These are phyloP conservation scores for Mycotypha africana DNA, from an alignment of 371 early-diverging fungal genomes.

Conservation along the genomic window DNA sequence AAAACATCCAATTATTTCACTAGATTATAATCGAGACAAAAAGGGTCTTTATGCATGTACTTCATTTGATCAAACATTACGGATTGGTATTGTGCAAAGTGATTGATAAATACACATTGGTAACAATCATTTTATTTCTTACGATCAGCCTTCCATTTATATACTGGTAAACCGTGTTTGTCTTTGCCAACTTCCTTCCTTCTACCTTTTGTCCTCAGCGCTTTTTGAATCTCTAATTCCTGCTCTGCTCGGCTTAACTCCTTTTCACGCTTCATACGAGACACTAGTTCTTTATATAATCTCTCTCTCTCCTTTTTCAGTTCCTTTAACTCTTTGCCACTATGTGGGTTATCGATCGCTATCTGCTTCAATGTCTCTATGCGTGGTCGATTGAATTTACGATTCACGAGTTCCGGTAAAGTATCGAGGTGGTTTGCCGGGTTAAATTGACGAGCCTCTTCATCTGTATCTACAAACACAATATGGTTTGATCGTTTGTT, in stretches of 20 bases:
- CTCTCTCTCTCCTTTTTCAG: constrained; percentile 43
- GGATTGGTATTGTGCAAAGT: constrained; percentile 32
- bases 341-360: constrained; percentile 29
- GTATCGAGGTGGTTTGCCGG: constrained; percentile 79
- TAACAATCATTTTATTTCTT: constrained; percentile 56
- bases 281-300: constrained; percentile 62
- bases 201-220: constrained; percentile 75
- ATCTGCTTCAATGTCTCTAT: constrained; percentile 49
- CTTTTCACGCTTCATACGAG: constrained; percentile 76
- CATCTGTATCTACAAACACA: constrained; percentile 85
- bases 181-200: constrained; percentile 82
- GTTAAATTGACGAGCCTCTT: constrained; percentile 65
- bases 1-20: constrained; percentile 40
- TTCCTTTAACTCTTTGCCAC: constrained; percentile 20
- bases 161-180: constrained; percentile 71
- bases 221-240: constrained; percentile 76
- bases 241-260: constrained; percentile 65
- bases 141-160: constrained; percentile 90
- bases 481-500: constrained; percentile 64
- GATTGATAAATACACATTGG: not conserved
- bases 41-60: constrained; percentile 48
- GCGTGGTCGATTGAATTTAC: constrained; percentile 77
- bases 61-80: constrained; percentile 49
- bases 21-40: constrained; percentile 47
- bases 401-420: constrained; percentile 71